Percentiles rank a stretch among this genome's conserved stretches.
These are phyloP conservation scores for Pisolithus microcarpus DNA, from an alignment of 768 basidiomycete species.

Conservation along the genomic window DNA sequence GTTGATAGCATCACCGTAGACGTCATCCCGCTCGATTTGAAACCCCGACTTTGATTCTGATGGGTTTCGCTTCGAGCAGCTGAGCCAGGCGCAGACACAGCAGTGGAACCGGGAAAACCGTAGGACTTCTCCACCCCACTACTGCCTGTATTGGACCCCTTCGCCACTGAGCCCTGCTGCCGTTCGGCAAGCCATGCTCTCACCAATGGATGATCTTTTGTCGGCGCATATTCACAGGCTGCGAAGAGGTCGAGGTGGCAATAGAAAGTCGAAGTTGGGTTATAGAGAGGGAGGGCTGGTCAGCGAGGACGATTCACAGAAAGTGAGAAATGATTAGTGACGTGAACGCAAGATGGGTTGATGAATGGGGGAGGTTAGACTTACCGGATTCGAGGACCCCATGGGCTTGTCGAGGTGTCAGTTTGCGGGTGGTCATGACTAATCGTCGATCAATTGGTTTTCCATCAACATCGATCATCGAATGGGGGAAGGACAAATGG, in stretches of 20 bases:
- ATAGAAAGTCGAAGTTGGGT: constrained; percentile 39
- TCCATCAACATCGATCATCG: background rate
- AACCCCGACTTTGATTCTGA: no score
- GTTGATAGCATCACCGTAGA: no score
- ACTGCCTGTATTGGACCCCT: no score
- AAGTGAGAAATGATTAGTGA: background rate
- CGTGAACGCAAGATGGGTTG: background rate
- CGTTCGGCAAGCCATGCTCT: constrained; percentile 31
- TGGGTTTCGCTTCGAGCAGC: no score
- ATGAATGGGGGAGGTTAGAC: background rate
- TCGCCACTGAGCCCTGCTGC: no score
- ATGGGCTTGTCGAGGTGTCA: constrained; percentile 35
- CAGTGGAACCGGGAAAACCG: no score
- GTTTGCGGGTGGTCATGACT: constrained; percentile 43
- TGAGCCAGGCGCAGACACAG: no score
- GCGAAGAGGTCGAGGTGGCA: constrained; percentile 42
- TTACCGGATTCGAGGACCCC: constrained; percentile 38
- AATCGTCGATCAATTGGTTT: background rate
- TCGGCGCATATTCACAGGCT: constrained; percentile 35
- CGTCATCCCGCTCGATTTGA: no score
- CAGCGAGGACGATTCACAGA: no score
- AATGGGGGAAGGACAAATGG: no score
- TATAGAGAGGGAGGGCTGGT: constrained; percentile 48
- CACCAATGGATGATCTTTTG: constrained; percentile 34
- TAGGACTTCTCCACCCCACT: no score